Base-by-base conservation (phyloP, 2,329 filamentous ascomycete genomes). In the Xylaria multiplex region DNA sequence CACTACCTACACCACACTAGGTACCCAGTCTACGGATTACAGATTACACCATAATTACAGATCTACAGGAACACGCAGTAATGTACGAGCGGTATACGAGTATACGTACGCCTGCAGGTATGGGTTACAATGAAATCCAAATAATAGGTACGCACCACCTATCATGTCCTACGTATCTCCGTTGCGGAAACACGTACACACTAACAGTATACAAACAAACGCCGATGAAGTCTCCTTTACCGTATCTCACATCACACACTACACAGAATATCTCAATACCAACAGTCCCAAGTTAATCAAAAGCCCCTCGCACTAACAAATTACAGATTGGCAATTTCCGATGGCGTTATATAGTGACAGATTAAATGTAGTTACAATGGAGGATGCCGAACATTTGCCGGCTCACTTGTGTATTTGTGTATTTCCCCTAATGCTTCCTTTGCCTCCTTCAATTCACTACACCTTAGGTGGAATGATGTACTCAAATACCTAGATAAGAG, bases 381-480 rank as follows among this genome's bases (percentile, higher is more conserved):
- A 50, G 30, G 35, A 59, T 53, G 40, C 61, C 48, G 54, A 64
- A 22, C 9, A 37, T 53, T 42, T 64, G 37, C 45, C 60, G 54
- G 48, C n/a, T 40, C 37, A 40, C 11, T 27, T 27, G 27, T 27
- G 37, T 40, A 40, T 40, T 40, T 40, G 37, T 32, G 46, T 49
- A n/a, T 27, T n/a, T n/a, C 27, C n/a, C 37, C 37, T 7, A 6
- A 35, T 7, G 9, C 32, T 35, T 11, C 32, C 7, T 35, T 11
- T 35, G 32, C 32, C 27, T 27, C 27, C 27, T 27, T 27, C 27
- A 27, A 3, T 27, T 27, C 27, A 27, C 5, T 27, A 27, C 27
- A 27, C 27, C 5, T 27, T 5, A 27, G 19, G 19, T 19, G 19
- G 19, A 19, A 19, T 19, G 19, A 19, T 19, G 19, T 19, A 19